A percentile compares a stretch with the other conserved stretches of the same genome.
Conservation (phyloP, 495 filamentous ascomycete species). For the Penicillium manginii region DNA sequence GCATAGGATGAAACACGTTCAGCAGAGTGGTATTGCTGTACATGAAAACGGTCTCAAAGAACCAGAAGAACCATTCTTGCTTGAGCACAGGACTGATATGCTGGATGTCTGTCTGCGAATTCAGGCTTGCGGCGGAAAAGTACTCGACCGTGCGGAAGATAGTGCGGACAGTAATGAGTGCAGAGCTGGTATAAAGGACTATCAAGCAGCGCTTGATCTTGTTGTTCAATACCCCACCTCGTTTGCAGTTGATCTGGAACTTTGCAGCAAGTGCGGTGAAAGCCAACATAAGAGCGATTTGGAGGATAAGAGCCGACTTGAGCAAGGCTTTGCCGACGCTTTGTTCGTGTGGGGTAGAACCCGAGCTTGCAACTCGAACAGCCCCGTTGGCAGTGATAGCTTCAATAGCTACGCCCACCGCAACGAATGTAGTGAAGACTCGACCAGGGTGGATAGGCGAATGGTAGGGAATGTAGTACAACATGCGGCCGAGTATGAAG, state of each 20-base stretch:
- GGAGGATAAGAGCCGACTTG: constrained; percentile 68
- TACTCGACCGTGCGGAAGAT: constrained; percentile 72
- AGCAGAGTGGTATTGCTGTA: constrained; percentile 61
- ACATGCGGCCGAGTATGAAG: constrained; percentile 71
- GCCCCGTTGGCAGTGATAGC: constrained; percentile 71
- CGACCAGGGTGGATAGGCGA: constrained; percentile 78
- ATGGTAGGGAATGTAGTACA: constrained; percentile 79
- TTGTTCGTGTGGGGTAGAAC: constrained; percentile 44
- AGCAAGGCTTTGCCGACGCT: constrained; percentile 61
- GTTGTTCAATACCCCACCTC: constrained; percentile 52
- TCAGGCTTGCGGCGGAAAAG: constrained; percentile 47
- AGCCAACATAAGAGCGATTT: constrained; percentile 62
- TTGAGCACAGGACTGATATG: constrained; percentile 58
- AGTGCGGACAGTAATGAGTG: constrained; percentile 62
- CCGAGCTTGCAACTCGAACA: constrained; percentile 56
- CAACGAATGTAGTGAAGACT: constrained; percentile 74
- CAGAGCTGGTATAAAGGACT: constrained; percentile 65
- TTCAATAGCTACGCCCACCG: constrained; percentile 65
- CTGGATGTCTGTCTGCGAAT: constrained; percentile 37
- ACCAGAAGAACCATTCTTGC: constrained; percentile 74
- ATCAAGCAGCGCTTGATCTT: constrained; percentile 62
- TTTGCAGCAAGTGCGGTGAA: constrained; percentile 61
- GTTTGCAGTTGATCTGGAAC: constrained; percentile 64
- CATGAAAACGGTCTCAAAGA: constrained; percentile 72
- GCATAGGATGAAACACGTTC: constrained; percentile 66